phyloP scores from a whole-genome alignment of 2,329 filamentous ascomycete genomes.

The Claviceps capensis region DNA sequence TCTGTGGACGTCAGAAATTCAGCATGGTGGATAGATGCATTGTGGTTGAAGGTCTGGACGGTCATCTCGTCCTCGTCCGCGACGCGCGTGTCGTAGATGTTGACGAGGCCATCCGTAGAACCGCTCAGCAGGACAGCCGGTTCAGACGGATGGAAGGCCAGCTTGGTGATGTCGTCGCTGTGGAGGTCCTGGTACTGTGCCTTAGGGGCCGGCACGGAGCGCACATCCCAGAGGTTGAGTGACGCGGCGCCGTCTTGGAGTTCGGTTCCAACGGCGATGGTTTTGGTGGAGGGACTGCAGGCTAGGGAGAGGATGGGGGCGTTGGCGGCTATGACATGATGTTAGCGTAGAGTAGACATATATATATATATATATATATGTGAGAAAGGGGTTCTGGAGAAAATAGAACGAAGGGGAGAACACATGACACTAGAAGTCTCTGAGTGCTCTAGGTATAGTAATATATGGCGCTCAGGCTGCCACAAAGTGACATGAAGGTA shows the following conservation, averaged over 20 bases:
- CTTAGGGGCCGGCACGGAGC: conserved; percentile 30
- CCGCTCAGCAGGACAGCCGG: conserved; percentile 56
- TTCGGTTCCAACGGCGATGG: conserved; percentile 61
- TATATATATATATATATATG: too few relatives aligned
- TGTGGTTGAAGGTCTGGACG: conserved; percentile 66
- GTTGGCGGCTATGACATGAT: conserved; percentile 22
- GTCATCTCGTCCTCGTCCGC: conserved; percentile 65
- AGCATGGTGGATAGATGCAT: conserved; percentile 59
- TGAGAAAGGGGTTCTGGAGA: not conserved
- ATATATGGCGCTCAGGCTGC: too few relatives aligned
- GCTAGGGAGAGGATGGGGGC: conserved; percentile 52
- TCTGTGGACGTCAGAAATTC: conserved; percentile 52
- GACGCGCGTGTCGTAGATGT: conserved; percentile 58
- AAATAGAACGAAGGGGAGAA: not conserved
- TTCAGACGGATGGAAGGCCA: conserved; percentile 43
- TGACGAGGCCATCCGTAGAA: conserved; percentile 68
- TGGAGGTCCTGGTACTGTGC: conserved; percentile 50
- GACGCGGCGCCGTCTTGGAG: conserved; percentile 49
- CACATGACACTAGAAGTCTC: too few relatives aligned
- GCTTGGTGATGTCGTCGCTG: conserved; percentile 52
- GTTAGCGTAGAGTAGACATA: conserved; percentile 4
- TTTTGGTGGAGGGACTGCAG: conserved; percentile 39
- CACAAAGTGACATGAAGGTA: not conserved
- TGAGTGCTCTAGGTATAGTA: too few relatives aligned
- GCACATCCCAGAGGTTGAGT: conserved; percentile 50